These are phyloP conservation scores for Malus hybrid DNA, from an alignment of 331 rosid genomes.

Conservation along the genomic window DNA sequence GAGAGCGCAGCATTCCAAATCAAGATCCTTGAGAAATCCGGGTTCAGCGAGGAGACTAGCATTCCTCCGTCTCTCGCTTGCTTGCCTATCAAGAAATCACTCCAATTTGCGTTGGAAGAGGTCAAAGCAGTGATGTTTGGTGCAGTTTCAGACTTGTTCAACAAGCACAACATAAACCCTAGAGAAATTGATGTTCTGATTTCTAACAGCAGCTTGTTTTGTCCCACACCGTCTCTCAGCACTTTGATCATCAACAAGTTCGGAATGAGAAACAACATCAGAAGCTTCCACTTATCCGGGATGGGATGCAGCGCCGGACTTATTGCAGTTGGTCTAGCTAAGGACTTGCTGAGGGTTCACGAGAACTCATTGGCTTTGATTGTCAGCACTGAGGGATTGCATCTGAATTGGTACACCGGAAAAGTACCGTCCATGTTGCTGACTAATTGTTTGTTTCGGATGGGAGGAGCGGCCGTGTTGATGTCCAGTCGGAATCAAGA, in stretches of 20 bases:
- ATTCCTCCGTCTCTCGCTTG: constrained; percentile 33
- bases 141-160: constrained; percentile 28
- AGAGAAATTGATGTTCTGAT: constrained; percentile 68
- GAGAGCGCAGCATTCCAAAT: constrained; percentile 74
- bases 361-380: constrained; percentile 67
- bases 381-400: constrained; percentile 70
- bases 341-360: constrained; percentile 75
- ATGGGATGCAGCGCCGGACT: constrained; percentile 91
- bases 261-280: constrained; percentile 56
- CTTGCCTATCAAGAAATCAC: background rate
- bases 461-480: constrained; percentile 85
- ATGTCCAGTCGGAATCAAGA: constrained; percentile 34
- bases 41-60: constrained; percentile 69
- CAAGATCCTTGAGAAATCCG: constrained; percentile 76
- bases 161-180: constrained; percentile 55
- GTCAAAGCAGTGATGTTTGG: constrained; percentile 15
- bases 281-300: constrained; percentile 75
- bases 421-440: constrained; percentile 82
- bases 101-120: constrained; percentile 48
- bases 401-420: constrained; percentile 69
- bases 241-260: constrained; percentile 77
- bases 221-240: constrained; percentile 75
- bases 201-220: constrained; percentile 63
- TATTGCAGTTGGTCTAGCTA: constrained; percentile 64
- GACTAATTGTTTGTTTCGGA: constrained; percentile 75